Evolutionary conservation across 1,284 basidiomycete species (phyloP).

Genomic region (Leccinum angustisporum): DNA sequence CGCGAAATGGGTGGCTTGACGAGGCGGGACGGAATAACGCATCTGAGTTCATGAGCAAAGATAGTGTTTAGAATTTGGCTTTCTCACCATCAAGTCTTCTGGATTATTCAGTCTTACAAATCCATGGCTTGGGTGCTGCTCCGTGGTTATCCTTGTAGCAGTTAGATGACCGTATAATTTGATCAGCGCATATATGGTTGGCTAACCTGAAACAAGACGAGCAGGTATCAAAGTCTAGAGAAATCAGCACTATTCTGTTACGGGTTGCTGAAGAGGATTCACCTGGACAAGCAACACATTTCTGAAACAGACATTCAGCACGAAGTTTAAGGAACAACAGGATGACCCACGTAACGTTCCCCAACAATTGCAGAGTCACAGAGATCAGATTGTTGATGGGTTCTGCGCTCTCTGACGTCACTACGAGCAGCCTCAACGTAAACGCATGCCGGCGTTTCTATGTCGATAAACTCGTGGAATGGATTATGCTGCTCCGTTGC

Average conservation of each 20-base stretch:
- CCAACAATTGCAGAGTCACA: slow-evolving; percentile 73
- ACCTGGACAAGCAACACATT: slow-evolving; percentile 67
- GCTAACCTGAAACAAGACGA: slow-evolving; percentile 62
- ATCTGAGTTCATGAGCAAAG: slow-evolving; percentile 22
- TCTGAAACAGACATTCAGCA: slow-evolving; percentile 40
- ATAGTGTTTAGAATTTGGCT: neutral
- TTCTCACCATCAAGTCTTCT: slow-evolving; percentile 54
- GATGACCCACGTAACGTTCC: slow-evolving; percentile 59
- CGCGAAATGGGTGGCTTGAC: slow-evolving; percentile 43
- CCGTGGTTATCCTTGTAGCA: slow-evolving; percentile 52
- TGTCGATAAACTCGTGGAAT: slow-evolving; percentile 69
- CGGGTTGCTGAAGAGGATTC: neutral
- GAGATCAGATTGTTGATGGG: slow-evolving; percentile 1
- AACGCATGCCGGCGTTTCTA: slow-evolving; percentile 61
- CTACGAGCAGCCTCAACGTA: slow-evolving; percentile 59
- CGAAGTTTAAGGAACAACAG: slow-evolving; percentile 3
- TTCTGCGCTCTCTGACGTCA: slow-evolving; percentile 15
- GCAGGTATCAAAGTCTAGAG: slow-evolving; percentile 71
- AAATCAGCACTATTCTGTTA: slow-evolving; percentile 11
- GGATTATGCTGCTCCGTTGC: slow-evolving; percentile 50
- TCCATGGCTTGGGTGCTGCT: slow-evolving; percentile 76
- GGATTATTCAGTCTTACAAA: slow-evolving; percentile 68
- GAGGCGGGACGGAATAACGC: slow-evolving; percentile 16
- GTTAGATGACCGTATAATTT: slow-evolving; percentile 4
- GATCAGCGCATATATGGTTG: neutral